phyloP scores from a whole-genome alignment of 805 yeast species.

The Candida easanensis region DNA sequence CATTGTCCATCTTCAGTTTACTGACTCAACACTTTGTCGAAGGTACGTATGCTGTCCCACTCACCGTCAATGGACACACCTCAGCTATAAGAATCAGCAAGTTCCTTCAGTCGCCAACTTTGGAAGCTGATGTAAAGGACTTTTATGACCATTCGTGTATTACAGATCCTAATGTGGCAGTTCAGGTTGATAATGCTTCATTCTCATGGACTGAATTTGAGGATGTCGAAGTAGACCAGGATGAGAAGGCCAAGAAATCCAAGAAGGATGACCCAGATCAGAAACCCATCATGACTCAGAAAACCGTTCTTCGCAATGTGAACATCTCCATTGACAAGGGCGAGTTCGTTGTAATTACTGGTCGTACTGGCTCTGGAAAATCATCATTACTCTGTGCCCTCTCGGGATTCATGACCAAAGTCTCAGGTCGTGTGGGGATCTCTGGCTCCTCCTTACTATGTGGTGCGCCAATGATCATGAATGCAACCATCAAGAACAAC shows the following conservation, averaged over 20 bases:
- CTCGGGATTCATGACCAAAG: conserved; percentile 67
- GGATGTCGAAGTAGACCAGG: background rate
- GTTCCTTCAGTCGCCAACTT: conserved; percentile 46
- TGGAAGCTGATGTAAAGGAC: conserved; percentile 35
- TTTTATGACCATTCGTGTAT: conserved; percentile 27
- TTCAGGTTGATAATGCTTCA: conserved; percentile 46
- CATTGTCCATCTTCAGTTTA: conserved; percentile 62
- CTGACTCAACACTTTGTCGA: conserved; percentile 53
- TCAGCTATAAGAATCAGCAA: conserved; percentile 58
- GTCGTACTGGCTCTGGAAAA: conserved; percentile 80
- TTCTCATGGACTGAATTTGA: conserved; percentile 62
- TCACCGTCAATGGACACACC: conserved; percentile 56
- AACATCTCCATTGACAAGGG: conserved; percentile 54
- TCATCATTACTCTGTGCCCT: conserved; percentile 66
- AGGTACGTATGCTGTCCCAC: conserved; percentile 56
- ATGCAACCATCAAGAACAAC: conserved; percentile 71
- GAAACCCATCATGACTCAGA: conserved; percentile 5
- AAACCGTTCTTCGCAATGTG: conserved; percentile 37
- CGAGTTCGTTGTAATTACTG: conserved; percentile 73
- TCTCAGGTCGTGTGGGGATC: conserved; percentile 42
- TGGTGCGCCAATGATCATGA: conserved; percentile 80
- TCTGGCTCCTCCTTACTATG: conserved; percentile 49
- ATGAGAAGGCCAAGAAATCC: background rate
- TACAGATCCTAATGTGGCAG: conserved; percentile 33
- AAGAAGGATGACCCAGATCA: background rate